Evolutionary conservation across 2,329 filamentous ascomycete species (phyloP).

Genomic region (Lecanoromycetidae sp.): DNA sequence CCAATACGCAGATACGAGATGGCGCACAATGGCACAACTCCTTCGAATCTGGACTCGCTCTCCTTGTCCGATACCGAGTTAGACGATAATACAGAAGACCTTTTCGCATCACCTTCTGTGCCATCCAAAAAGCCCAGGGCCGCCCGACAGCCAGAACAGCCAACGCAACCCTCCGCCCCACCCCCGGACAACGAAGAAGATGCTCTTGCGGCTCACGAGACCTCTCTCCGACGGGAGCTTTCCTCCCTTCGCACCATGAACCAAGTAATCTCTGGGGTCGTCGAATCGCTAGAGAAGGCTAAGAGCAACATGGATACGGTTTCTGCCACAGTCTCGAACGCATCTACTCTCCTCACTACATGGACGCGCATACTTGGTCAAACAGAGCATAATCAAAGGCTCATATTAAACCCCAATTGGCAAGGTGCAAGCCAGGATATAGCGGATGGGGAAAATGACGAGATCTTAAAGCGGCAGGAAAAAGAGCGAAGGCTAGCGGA

Average conservation of each 20-base stretch:
- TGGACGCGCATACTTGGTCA: slow-evolving; percentile 95
- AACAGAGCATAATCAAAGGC: slow-evolving; percentile 90
- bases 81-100: slow-evolving; percentile 35
- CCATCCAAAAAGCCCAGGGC: slow-evolving; percentile 15
- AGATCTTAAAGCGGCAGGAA: slow-evolving; percentile 58
- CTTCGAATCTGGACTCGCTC: slow-evolving; percentile 38
- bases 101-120: slow-evolving; percentile 45
- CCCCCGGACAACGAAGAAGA: slow-evolving; percentile 51
- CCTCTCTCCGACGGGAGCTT: slow-evolving; percentile 63
- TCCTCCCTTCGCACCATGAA: slow-evolving; percentile 79
- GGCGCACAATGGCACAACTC: slow-evolving; percentile 29
- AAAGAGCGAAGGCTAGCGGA: slow-evolving; percentile 65
- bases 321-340: slow-evolving; percentile 70
- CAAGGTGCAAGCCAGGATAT: slow-evolving; percentile 79
- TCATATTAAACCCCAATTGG: slow-evolving; percentile 81
- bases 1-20: slow-evolving; percentile 19
- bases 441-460: slow-evolving; percentile 74
- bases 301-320: slow-evolving; percentile 56
- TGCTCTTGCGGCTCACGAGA: slow-evolving; percentile 45
- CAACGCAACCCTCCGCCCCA: slow-evolving; percentile 37
- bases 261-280: slow-evolving; percentile 58
- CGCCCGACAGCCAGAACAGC: slow-evolving; percentile 22
- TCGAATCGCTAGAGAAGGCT: slow-evolving; percentile 35
- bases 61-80: slow-evolving; percentile 40
- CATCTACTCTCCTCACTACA: slow-evolving; percentile 79